Base-by-base conservation (phyloP, 2,329 filamentous ascomycete genomes). In the Fusarium tjaetaba region DNA sequence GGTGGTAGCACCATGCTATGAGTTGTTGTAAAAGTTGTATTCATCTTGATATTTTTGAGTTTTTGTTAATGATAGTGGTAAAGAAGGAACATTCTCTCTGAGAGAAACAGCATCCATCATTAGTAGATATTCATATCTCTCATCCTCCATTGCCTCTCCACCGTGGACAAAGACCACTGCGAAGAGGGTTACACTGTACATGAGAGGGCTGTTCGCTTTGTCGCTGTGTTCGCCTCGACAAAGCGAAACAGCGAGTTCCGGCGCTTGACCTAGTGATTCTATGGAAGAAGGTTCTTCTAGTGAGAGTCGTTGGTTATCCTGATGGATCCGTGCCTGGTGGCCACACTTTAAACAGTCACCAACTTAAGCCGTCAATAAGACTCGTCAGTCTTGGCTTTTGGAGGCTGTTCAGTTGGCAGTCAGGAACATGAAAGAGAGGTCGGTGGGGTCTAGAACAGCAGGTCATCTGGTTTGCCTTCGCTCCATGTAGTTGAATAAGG, bases 201-300 rank as follows among this genome's bases (percentile, higher is more conserved):
- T 36, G 65, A 65, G 52, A 39, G 46, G 51, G 34, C 51, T 32
- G 39, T 58, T 66, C 60, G 75, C 75, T 78, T 77, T 77, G 76
- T 77, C 61, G 39, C 22, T 32, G 46, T 39, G 39, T 64, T 65
- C 42, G 41, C 36, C n/a, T 51, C 41, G 32, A 65, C 73, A 76
- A 75, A 78, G 73, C 52, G 34, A 59, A 42, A n/a, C 59, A 66
- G 65, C 70, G 69, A 73, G 61, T 66, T 70, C 64, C 58, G 61
- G 43, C 14, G 26, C 41, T 48, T 55, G n/a, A 13, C 51, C 39
- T 62, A 65, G 32, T 57, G 18, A 22, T 52, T 55, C 46, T 48
- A 72, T 70, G 39, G 55, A 61, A 53, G 38, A 26, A 49, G 14
- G 43, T 42, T 68, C 45, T 57, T 59, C 61, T 72, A 67, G 61